Percentiles rank a stretch among this genome's conserved stretches.
Conservation (phyloP, 768 basidiomycete genomes). For the Imleria badia region DNA sequence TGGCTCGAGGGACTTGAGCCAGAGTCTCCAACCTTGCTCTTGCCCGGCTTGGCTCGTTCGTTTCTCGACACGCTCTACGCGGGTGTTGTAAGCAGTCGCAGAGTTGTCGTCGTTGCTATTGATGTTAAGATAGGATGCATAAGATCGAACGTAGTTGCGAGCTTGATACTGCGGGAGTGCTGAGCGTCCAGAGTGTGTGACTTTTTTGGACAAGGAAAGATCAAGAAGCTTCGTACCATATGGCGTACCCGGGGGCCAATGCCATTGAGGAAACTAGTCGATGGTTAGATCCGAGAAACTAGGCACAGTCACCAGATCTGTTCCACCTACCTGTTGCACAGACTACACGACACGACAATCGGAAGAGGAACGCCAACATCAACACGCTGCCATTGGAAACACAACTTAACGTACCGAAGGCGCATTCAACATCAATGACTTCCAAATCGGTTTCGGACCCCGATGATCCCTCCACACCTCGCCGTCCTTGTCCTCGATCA, state of each 20-base stretch:
- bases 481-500: not conserved
- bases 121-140: not conserved
- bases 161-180: conserved; percentile 35
- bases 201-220: not conserved
- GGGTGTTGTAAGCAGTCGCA: conserved; percentile 42
- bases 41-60: conserved; percentile 6
- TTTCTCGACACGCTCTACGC: conserved; percentile 46
- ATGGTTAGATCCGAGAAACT: not conserved
- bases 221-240: not conserved
- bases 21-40: not conserved
- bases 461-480: not conserved
- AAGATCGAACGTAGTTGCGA: conserved; percentile 19
- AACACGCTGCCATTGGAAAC: too few relatives aligned
- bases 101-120: conserved; percentile 38
- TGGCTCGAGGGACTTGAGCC: not conserved
- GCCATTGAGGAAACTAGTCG: conserved; percentile 1
- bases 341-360: not conserved
- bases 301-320: not conserved
- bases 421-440: conserved; percentile 2
- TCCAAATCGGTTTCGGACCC: conserved; percentile 1
- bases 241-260: conserved; percentile 1
- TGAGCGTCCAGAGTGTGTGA: not conserved
- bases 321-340: not conserved
- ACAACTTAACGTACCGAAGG: not conserved
- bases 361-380: too few relatives aligned